These are phyloP conservation scores for Rhodosporidiobolus sp. DNA, from an alignment of 768 basidiomycete genomes.

Conservation along the genomic window DNA sequence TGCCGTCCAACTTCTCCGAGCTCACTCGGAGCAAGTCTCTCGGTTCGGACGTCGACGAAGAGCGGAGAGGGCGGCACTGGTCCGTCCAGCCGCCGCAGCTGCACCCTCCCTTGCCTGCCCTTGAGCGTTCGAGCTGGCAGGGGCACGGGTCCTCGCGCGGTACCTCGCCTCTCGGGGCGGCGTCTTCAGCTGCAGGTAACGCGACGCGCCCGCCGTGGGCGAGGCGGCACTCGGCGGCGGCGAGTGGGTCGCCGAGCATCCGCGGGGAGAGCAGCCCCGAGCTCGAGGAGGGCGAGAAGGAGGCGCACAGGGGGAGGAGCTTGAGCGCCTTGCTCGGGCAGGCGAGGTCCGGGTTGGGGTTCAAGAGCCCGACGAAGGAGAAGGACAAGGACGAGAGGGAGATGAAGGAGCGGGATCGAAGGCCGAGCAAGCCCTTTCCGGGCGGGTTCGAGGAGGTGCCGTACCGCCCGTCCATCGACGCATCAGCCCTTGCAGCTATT, in stretches of 20 bases:
- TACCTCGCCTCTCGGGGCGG: background rate
- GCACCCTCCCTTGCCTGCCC: no score
- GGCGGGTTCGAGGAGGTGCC: slow-evolving; percentile 19
- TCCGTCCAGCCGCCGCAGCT: background rate
- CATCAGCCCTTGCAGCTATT: no score
- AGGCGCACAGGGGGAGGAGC: background rate
- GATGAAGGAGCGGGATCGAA: background rate
- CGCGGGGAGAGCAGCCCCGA: background rate
- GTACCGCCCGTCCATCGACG: background rate
- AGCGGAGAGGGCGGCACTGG: background rate
- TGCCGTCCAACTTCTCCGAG: background rate
- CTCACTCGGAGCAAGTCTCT: background rate
- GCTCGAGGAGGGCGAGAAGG: background rate
- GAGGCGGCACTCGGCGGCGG: background rate
- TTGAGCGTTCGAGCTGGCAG: background rate
- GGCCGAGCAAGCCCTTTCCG: slow-evolving; percentile 22
- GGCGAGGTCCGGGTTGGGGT: slow-evolving; percentile 5
- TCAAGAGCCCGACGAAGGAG: background rate
- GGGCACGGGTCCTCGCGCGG: background rate
- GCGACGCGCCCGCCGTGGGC: no score
- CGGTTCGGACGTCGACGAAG: background rate
- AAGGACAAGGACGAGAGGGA: background rate
- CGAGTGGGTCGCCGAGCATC: background rate
- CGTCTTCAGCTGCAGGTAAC: no score
- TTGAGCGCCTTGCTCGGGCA: background rate